phyloP scores from a whole-genome alignment of 495 filamentous ascomycete genomes.

The Penicillium lagena region DNA sequence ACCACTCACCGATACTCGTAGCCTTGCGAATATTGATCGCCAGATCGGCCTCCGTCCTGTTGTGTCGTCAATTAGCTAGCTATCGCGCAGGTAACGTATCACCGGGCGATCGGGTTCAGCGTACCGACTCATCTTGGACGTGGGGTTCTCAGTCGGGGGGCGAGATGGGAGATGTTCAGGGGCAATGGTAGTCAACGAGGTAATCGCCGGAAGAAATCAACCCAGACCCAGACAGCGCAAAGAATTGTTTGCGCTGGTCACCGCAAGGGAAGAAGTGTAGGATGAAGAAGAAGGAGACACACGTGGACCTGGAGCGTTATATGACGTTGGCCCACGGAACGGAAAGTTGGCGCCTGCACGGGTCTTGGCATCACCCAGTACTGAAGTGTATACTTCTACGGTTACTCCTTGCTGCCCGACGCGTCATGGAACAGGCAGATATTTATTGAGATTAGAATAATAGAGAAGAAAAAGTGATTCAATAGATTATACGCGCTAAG shows the following conservation, averaged over 20 bases:
- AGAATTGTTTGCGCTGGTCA: constrained; percentile 10
- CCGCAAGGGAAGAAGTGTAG: constrained; percentile 3
- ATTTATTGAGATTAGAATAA: too few relatives aligned
- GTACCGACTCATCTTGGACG: constrained; percentile 40
- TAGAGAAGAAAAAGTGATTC: too few relatives aligned
- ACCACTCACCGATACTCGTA: constrained; percentile 67
- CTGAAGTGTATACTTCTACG: not conserved
- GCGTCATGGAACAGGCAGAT: too few relatives aligned
- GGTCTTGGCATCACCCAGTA: not conserved
- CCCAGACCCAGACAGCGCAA: constrained; percentile 19
- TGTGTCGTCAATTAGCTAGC: constrained; percentile 13
- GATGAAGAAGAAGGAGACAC: constrained; percentile 2
- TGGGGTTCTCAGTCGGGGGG: not conserved
- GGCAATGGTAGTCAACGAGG: constrained; percentile 15
- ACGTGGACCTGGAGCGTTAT: constrained; percentile 14
- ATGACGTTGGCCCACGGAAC: constrained; percentile 24
- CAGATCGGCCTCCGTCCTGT: constrained; percentile 86
- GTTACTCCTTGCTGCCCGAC: too few relatives aligned
- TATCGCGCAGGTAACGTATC: not conserved
- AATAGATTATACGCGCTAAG: too few relatives aligned
- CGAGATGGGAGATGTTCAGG: constrained; percentile 13
- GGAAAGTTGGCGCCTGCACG: constrained; percentile 32
- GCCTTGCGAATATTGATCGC: constrained; percentile 95
- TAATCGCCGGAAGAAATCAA: constrained; percentile 13
- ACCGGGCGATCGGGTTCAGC: constrained; percentile 5